A percentile compares a stretch with the other conserved stretches of the same genome.
Evolutionary conservation across 2,329 filamentous ascomycete species (phyloP).

Genomic region (Ilyonectria sp.): DNA sequence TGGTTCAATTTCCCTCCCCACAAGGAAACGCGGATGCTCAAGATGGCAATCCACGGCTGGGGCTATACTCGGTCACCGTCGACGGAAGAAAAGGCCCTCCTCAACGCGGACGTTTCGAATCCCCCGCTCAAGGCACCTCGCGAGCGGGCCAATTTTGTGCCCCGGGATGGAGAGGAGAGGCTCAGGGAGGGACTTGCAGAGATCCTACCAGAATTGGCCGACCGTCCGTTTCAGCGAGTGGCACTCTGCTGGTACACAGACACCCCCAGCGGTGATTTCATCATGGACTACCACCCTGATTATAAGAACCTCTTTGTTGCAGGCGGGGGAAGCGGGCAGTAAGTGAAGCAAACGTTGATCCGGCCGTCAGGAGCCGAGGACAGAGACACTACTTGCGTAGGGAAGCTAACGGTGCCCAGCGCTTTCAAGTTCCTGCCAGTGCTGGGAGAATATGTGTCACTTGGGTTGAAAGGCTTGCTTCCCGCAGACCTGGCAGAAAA

Average conservation of each 20-base stretch:
- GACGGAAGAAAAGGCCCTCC: background rate
- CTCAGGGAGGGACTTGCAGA: conserved; percentile 16
- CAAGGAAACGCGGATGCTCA: conserved; percentile 35
- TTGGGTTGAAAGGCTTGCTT: conserved; percentile 21
- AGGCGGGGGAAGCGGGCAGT: conserved; percentile 42
- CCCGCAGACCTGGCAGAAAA: conserved; percentile 31
- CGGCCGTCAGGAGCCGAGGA: background rate
- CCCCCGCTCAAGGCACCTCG: conserved; percentile 20
- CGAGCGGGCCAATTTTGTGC: conserved; percentile 34
- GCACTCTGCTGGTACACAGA: conserved; percentile 42
- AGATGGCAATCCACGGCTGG: conserved; percentile 40
- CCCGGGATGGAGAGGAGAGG: conserved; percentile 31
- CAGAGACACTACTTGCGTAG: background rate
- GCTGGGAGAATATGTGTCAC: conserved; percentile 28
- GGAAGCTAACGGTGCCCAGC: background rate
- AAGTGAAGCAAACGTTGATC: conserved; percentile 14
- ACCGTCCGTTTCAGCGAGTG: conserved; percentile 23
- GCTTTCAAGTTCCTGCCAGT: conserved; percentile 42
- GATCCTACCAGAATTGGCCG: conserved; percentile 38
- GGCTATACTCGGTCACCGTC: conserved; percentile 35
- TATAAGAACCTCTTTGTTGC: conserved; percentile 39
- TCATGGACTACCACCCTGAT: conserved; percentile 43
- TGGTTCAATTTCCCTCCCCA: conserved; percentile 46
- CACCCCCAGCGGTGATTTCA: conserved; percentile 42
- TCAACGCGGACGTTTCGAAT: conserved; percentile 22